Base-by-base conservation (phyloP, 352 stramenopile species). In the Chrysophaeum taylorii region DNA sequence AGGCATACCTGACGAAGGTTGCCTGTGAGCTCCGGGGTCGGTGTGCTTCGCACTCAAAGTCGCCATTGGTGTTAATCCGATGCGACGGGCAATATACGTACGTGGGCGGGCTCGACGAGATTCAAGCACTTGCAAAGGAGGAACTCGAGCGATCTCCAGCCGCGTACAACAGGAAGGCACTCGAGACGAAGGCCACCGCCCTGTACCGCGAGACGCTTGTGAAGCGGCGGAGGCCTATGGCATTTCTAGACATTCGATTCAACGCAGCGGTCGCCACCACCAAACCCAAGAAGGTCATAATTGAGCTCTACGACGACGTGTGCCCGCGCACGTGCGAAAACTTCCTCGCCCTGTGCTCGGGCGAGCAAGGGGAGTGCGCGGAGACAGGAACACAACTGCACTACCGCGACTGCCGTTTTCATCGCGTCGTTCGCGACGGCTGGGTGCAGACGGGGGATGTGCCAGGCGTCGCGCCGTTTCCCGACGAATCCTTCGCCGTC, bases 241-340 rank as follows among this genome's bases (percentile, higher is more conserved):
- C 31, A 18, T 66, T 33, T n/a, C 35, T 66, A 5, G 57, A 66
- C 36, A n/a, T 66, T 36, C 57, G 45, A n/a, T 42, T 66, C 57
- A n/a, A 14, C 33, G 35, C 31, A n/a, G 31, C 41, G 14, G 45
- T 5, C 15, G 7, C 36, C 15, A 63, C 36, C 33, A 63, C 14
- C 25, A 63, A 63, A 9, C 52, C 52, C 27, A 9, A 14, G 52
- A 63, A 66, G 36, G 57, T 91, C 45, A 76, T 87, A 0, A 87
- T 90, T 77, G 79, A 86, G 70, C 66, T 98, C 48, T 96, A 92
- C 80, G 87, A 86, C 14, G 91, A 98, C 74, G 86, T 97, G 33
- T 92, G 92, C 64, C 95, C 95, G 21, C 97, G 97, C 79, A 99
- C 96, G 38, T 94, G 92, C 41, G 93, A 98, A 76, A 99, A 99